Conservation (phyloP, 805 yeast genomes). For the Torulaspora gathmanii region DNA sequence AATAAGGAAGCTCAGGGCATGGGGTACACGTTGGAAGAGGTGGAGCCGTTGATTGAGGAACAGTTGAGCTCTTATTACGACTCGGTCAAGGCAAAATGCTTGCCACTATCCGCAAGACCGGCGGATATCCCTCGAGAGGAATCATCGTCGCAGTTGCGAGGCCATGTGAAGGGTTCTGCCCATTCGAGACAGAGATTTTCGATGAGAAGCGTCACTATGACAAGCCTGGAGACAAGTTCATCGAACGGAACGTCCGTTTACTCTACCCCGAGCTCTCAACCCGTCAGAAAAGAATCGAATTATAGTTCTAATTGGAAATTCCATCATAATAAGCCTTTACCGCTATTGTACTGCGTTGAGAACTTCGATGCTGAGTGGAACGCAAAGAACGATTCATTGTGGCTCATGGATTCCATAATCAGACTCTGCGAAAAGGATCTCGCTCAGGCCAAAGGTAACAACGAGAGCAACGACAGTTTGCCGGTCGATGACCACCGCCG, state of each 20-base stretch:
- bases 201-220: conserved; percentile 4
- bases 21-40: conserved; percentile 10
- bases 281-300: conserved; percentile 10
- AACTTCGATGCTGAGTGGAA: conserved; percentile 21
- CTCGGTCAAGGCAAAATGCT: conserved; percentile 18
- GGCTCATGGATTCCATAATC: conserved; percentile 28
- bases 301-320: conserved; percentile 27
- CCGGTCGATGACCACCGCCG: not conserved
- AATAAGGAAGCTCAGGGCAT: conserved; percentile 23
- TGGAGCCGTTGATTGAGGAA: conserved; percentile 13
- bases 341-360: conserved; percentile 25
- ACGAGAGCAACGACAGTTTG: not conserved
- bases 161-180: not conserved
- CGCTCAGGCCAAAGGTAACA: not conserved
- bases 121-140: not conserved
- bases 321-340: conserved; percentile 25
- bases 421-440: conserved; percentile 12
- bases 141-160: not conserved
- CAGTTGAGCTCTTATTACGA: conserved; percentile 26
- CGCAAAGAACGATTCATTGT: conserved; percentile 17
- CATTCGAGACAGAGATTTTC: conserved; percentile 5
- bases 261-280: conserved; percentile 10
- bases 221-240: conserved; percentile 6
- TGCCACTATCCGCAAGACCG: conserved; percentile 22
- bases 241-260: conserved; percentile 9